These are phyloP conservation scores for Sporobolomyces roseus DNA, from an alignment of 768 basidiomycete genomes.

Conservation along the genomic window DNA sequence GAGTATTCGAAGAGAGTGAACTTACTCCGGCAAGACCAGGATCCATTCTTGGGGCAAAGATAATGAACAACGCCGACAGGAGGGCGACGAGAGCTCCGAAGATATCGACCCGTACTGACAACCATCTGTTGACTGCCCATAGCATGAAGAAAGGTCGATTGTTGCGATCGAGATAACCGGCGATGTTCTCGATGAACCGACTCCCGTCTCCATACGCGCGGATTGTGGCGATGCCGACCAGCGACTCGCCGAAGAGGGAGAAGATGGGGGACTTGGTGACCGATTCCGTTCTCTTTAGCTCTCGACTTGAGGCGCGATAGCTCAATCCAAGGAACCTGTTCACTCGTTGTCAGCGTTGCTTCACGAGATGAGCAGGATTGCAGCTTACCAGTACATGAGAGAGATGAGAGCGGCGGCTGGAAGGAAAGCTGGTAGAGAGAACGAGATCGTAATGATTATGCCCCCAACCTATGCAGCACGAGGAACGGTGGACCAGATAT, in stretches of 20 bases:
- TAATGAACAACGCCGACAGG: constrained; percentile 48
- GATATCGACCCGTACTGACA: constrained; percentile 45
- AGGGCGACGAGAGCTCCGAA: constrained; percentile 50
- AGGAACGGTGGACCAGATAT: too few relatives aligned
- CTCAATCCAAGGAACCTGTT: constrained; percentile 45
- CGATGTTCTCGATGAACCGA: constrained; percentile 49
- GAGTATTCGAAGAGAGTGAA: too few relatives aligned
- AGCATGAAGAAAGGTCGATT: constrained; percentile 51
- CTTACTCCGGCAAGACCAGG: constrained; percentile 48
- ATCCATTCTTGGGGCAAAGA: constrained; percentile 47
- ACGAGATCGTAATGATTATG: constrained; percentile 48
- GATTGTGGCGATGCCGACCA: constrained; percentile 51
- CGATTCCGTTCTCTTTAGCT: constrained; percentile 51
- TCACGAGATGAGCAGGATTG: too few relatives aligned
- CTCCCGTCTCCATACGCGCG: constrained; percentile 51
- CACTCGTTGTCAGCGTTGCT: too few relatives aligned
- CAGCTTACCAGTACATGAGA: too few relatives aligned
- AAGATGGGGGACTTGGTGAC: constrained; percentile 51
- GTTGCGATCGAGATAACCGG: constrained; percentile 50
- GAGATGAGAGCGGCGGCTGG: constrained; percentile 42
- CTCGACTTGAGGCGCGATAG: constrained; percentile 50
- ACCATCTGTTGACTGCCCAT: constrained; percentile 46
- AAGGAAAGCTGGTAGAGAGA: constrained; percentile 49
- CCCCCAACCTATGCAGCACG: too few relatives aligned
- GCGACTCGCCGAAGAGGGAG: constrained; percentile 49